Percentiles rank a stretch among this genome's conserved stretches.
Evolutionary conservation across 805 yeast genomes (phyloP).

Genomic region (Suhomyces xylopsoci): DNA sequence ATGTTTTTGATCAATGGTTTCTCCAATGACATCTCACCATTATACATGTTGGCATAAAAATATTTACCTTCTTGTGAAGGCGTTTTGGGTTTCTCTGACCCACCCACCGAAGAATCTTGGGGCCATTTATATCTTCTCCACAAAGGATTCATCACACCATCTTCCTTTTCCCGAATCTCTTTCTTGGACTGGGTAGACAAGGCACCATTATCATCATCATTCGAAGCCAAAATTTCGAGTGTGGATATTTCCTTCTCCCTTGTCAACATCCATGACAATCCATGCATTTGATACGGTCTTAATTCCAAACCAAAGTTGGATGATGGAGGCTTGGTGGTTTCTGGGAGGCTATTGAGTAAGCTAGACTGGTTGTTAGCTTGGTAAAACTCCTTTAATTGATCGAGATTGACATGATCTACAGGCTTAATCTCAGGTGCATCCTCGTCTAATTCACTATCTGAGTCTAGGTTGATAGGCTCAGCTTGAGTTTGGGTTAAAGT

Average conservation of each 20-base stretch:
- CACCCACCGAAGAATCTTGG: slow-evolving; percentile 36
- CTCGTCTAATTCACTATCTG: slow-evolving; percentile 9
- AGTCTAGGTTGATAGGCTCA: slow-evolving; percentile 8
- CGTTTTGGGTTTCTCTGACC: neutral
- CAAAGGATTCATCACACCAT: slow-evolving; percentile 70
- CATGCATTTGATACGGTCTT: slow-evolving; percentile 79
- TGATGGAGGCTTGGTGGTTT: slow-evolving; percentile 50
- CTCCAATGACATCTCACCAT: slow-evolving; percentile 71
- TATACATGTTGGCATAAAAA: slow-evolving; percentile 75
- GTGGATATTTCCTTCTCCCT: slow-evolving; percentile 63
- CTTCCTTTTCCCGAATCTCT: slow-evolving; percentile 29
- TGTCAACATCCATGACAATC: slow-evolving; percentile 85
- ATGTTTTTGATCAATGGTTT: slow-evolving; percentile 62
- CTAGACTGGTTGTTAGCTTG: slow-evolving; percentile 65
- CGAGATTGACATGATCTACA: slow-evolving; percentile 50
- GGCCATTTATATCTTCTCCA: slow-evolving; percentile 87
- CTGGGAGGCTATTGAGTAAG: slow-evolving; percentile 56
- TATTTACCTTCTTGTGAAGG: slow-evolving; percentile 11
- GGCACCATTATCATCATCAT: slow-evolving; percentile 12
- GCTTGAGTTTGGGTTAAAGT: neutral
- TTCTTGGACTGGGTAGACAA: slow-evolving; percentile 27
- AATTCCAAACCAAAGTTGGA: slow-evolving; percentile 54
- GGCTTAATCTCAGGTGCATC: slow-evolving; percentile 20
- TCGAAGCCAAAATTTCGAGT: slow-evolving; percentile 31
- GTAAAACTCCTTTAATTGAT: slow-evolving; percentile 76